Base-by-base conservation (phyloP, 1,284 basidiomycete species). In the Somion occarium region DNA sequence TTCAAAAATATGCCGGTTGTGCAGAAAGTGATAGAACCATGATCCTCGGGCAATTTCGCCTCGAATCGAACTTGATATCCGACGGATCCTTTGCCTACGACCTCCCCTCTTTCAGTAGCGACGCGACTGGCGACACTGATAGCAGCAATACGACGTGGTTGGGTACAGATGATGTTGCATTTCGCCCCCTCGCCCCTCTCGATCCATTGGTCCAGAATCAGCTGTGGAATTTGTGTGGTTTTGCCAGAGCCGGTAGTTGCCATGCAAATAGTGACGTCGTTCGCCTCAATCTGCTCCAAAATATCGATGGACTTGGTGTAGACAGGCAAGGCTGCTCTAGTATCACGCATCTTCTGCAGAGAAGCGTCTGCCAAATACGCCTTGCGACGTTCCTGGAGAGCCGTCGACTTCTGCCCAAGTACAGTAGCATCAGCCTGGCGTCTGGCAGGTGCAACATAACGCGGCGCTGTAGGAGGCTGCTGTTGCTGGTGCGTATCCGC, bases 41-140 rank as follows among this genome's bases (percentile, higher is more conserved):
- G 80, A 9, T 83, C 82, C 58, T 89, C 80, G 2, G 95, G 93
- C 1, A 81, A 73, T 60, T 86, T 90, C 48, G 82, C 72, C 59
- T 98, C 93, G 66, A 98, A 98, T 38, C 96, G 85, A 51, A 98
- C 93, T 62, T 93, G 91, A 65, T 98, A 98, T 1, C 95, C 95
- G 48, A 98, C 80, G 1, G 82, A 79, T 18, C 77, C 73, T 37
- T 76, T 71, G 5, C 95, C 93, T 1, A 91, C 61, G 0, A 59
- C 54, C 65, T 97, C 88, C 7, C 89, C 91, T 46, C 96, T 78
- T 68, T 98, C 96, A 60, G 87, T 89, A 20, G 95, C 88, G 1
- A 98, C 91, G 56, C 95, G 91, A 62, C 93, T 81, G 0, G 96
- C 95, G 15, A 98, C 92, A 60, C 90, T 92, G 66, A 95, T 90